Evolutionary conservation across 164 flowering plant species (phyloP).

Genomic region (Vitis rotundifolia): DNA sequence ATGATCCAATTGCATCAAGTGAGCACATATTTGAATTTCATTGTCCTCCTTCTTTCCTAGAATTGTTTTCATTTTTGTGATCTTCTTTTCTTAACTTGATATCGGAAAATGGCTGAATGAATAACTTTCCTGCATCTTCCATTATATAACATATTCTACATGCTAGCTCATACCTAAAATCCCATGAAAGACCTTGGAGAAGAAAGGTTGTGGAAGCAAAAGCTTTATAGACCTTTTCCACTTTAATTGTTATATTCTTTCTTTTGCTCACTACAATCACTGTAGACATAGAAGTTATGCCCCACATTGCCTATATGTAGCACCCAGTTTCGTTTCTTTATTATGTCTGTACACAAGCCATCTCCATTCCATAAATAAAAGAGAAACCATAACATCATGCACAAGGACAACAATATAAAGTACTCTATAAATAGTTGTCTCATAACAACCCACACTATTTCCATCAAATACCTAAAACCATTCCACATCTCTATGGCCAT

Average conservation of each 20-base stretch:
- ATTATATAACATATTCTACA: not conserved
- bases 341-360: not conserved
- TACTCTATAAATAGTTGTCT: conserved; percentile 12
- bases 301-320: not conserved
- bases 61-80: not conserved
- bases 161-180: not conserved
- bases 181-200: not conserved
- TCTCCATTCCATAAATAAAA: not conserved
- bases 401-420: conserved; percentile 1
- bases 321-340: not conserved
- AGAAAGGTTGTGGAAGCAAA: not conserved
- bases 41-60: too few species aligned
- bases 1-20: too few species aligned
- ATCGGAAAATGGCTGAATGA: not conserved
- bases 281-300: not conserved
- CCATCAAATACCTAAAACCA: conserved; percentile 1
- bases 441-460: conserved; percentile 12
- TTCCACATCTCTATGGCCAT: not conserved
- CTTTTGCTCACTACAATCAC: not conserved
- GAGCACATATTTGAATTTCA: too few species aligned
- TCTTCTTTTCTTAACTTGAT: not conserved
- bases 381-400: conserved; percentile 14
- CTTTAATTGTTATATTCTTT: not conserved
- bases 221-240: not conserved
- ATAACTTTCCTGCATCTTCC: not conserved